Evolutionary conservation across 2,329 filamentous ascomycete species (phyloP), one percentile per base, ranked within the genome.

Genomic region (Xylariaceae sp.): DNA sequence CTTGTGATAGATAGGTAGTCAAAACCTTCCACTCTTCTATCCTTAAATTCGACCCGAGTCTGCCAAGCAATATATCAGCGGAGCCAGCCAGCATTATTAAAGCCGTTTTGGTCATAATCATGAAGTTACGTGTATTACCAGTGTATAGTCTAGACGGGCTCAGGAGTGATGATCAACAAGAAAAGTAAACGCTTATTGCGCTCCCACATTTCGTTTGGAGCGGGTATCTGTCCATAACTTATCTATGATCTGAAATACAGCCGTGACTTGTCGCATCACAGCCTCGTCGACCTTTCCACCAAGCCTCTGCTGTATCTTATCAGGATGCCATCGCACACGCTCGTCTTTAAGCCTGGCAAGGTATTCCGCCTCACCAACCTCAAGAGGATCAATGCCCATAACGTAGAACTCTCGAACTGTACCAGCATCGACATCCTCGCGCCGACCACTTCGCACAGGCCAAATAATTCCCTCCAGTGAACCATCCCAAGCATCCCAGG

Each of bases 281-380:
- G 79, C 79, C 21, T 83, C 78, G 45, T 92, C 86, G 46, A 95
- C 83, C 55, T 82, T 74, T 0, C 81, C 83, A 2, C 90, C 89
- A 56, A 95, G 85, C 49, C 85, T 83, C 73, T 96, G 94, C 75
- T 96, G 90, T 52, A 97, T 88, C 76, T 97, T 99, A 73, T 99
- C 94, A 3, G 94, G 94, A 74, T 99, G 94, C 94, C 94, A 99
- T 15, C 91, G 80, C 16, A 97, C 85, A 48, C 94, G 83, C 74
- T 99, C 94, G 5, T 83, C 75, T 71, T 95, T 96, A 49, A 97
- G 76, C 54, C 70, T 73, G 7, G 74, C 71, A 18, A 76, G 67
- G 47, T 78, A 76, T 9, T 73, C 72, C 54, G 66, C 71, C 62
- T 77, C 74, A 18, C 76, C 76, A 2, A 75, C 63, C 2, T 74